phyloP scores from a whole-genome alignment of 2,329 filamentous ascomycete genomes.

The Cytospora schulzeri region DNA sequence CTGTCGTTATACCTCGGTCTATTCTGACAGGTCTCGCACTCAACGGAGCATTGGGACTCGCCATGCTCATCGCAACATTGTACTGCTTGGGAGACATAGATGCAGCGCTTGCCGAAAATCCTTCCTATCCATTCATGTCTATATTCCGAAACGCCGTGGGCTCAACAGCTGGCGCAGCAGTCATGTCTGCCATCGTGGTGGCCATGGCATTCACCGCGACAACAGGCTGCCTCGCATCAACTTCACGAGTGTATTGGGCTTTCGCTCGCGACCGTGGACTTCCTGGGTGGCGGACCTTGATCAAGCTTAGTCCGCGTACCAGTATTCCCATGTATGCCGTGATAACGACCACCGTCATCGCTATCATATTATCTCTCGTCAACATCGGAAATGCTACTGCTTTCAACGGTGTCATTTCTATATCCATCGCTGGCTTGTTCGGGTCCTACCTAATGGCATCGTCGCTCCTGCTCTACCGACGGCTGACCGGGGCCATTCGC shows the following conservation, averaged over 20 bases:
- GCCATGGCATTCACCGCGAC: slow-evolving; percentile 28
- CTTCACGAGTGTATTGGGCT: slow-evolving; percentile 35
- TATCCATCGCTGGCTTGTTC: slow-evolving; percentile 46
- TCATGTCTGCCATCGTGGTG: slow-evolving; percentile 32
- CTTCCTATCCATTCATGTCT: slow-evolving; percentile 35
- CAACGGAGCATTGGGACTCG: slow-evolving; percentile 55
- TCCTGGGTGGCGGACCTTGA: slow-evolving; percentile 25
- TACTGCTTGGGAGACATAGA: slow-evolving; percentile 53
- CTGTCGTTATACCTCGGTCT: slow-evolving; percentile 51
- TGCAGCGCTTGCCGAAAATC: slow-evolving; percentile 34
- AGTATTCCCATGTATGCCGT: slow-evolving; percentile 32
- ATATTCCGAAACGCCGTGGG: slow-evolving; percentile 31
- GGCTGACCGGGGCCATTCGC: slow-evolving; percentile 27
- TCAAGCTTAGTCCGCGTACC: slow-evolving; percentile 5
- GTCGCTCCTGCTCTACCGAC: slow-evolving; percentile 44
- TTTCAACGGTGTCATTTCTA: slow-evolving; percentile 48
- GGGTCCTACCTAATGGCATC: slow-evolving; percentile 46
- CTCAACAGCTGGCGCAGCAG: slow-evolving; percentile 29
- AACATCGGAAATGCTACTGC: slow-evolving; percentile 36
- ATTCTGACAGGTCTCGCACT: slow-evolving; percentile 52
- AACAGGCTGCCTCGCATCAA: slow-evolving; percentile 31
- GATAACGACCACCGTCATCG: slow-evolving; percentile 28
- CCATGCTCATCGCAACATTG: slow-evolving; percentile 58
- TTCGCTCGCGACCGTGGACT: slow-evolving; percentile 33
- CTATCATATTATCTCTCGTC: slow-evolving; percentile 34